Evolutionary conservation across 2,329 filamentous ascomycete genomes (phyloP), one percentile per base, ranked within the genome.

Genomic region (Cladosporium sp.): DNA sequence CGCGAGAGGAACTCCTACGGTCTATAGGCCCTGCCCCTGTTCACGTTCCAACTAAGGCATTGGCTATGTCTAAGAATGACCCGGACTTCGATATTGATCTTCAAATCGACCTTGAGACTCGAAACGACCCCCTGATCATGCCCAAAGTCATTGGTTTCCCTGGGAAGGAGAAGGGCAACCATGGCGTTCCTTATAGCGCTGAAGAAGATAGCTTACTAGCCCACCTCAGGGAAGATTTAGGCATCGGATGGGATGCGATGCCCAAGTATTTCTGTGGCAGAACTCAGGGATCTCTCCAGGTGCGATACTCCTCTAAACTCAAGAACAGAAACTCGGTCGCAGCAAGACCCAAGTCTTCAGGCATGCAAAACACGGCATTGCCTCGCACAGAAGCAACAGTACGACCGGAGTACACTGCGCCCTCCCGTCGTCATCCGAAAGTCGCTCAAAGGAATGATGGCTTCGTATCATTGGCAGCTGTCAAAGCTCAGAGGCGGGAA

Each of bases 181-280:
- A 59, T 24, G 65, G 55, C 34, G 28, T 18, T 18, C 55, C 51
- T 18, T 78, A 74, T 41, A 71, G 70, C 3, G 41, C 52, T 4
- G 72, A 76, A 38, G 77, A 79, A 59, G 71, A 76, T 36, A 63
- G 62, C 1, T 68, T 79, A 8, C 69, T 83, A 0, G 76, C 80
- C 5, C 77, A 77, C 41, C 63, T 83, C 4, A 82, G 78, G 58
- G 80, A 81, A 63, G 77, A 78, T 0, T 76, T 79, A 41, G 69
- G 71, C 7, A 66, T 74, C 3, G 66, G 67, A 10, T 83, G 80
- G 79, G 64, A 70, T 2, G 69, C 77, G 1, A 80, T 83, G 10
- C 71, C 72, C 0, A 44, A 66, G 5, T 71, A 78, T 32, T 78
- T 80, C 58, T 72, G 76, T 1, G 67, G 71, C 12, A 73, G 81